Evolutionary conservation across 371 early-diverging fungal genomes (phyloP).

Genomic region (Mortierella sp.): DNA sequence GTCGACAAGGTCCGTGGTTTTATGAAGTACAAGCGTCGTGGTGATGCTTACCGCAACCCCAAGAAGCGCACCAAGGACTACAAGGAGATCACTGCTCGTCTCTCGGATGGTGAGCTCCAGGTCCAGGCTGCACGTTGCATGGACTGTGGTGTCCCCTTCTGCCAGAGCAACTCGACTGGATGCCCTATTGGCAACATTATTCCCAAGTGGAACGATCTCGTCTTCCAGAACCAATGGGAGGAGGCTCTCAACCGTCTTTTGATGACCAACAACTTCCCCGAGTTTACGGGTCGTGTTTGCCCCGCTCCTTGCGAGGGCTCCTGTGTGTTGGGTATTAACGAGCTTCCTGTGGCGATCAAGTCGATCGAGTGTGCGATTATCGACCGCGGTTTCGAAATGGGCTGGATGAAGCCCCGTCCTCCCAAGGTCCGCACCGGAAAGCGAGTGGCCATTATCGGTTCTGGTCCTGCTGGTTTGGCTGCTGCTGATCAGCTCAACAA

Average conservation of each 20-base stretch:
- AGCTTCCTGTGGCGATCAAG: conserved; percentile 95
- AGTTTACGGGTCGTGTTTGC: conserved; percentile 92
- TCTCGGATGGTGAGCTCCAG: conserved; percentile 81
- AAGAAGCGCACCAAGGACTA: conserved; percentile 87
- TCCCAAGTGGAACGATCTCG: conserved; percentile 98
- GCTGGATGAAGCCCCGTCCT: conserved; percentile 92
- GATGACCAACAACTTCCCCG: conserved; percentile 98
- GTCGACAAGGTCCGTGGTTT: conserved; percentile 91
- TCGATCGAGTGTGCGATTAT: conserved; percentile 97
- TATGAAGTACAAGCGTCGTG: conserved; percentile 90
- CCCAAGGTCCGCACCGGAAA: conserved; percentile 86
- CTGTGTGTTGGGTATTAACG: conserved; percentile 92
- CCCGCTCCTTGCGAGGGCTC: conserved; percentile 96
- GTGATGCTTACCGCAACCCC: conserved; percentile 88
- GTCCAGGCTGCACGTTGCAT: conserved; percentile 97
- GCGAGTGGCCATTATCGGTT: conserved; percentile 90
- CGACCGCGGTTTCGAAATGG: conserved; percentile 93
- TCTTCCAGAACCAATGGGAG: conserved; percentile 94
- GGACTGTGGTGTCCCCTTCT: conserved; percentile 98
- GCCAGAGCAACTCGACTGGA: conserved; percentile 92
- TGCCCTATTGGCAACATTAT: conserved; percentile 98
- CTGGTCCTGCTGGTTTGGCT: conserved; percentile 96
- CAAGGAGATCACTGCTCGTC: conserved; percentile 92
- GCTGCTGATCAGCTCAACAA: conserved; percentile 98
- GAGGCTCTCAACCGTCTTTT: conserved; percentile 92